phyloP scores from a whole-genome alignment of 208 protist species.

The Acanthamoeba pearcei region DNA sequence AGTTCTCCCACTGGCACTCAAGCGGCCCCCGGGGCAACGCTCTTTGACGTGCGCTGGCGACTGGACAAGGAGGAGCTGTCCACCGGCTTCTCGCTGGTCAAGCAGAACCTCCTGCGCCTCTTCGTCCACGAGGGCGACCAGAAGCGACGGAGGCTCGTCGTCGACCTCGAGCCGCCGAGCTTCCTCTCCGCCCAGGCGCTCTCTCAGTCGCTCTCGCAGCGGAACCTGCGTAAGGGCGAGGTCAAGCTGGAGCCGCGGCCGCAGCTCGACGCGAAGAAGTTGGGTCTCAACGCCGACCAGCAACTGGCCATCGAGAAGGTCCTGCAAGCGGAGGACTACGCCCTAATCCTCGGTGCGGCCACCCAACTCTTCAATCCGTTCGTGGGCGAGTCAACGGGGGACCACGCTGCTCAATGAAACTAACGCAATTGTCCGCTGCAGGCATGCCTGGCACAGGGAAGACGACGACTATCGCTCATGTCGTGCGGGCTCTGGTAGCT shows the following conservation, averaged over 20 bases:
- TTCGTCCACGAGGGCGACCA: slow-evolving; percentile 45
- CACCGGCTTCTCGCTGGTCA: slow-evolving; percentile 43
- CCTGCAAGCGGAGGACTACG: slow-evolving; percentile 83
- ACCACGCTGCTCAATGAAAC: not conserved
- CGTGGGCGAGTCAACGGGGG: too few relatives aligned
- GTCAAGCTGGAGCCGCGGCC: slow-evolving; percentile 2
- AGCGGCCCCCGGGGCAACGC: not conserved
- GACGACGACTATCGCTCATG: slow-evolving; percentile 86
- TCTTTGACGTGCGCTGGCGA: slow-evolving; percentile 65
- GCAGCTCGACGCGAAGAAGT: not conserved
- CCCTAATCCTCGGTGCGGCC: slow-evolving; percentile 79
- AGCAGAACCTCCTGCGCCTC: slow-evolving; percentile 71
- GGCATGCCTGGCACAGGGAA: slow-evolving; percentile 91
- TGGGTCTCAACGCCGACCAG: slow-evolving; percentile 83
- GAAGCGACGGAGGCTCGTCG: slow-evolving; percentile 54
- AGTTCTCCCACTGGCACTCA: not conserved
- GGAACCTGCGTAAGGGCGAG: not conserved
- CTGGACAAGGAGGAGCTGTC: slow-evolving; percentile 76
- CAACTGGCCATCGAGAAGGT: slow-evolving; percentile 78
- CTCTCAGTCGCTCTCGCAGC: not conserved
- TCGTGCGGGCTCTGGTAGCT: slow-evolving; percentile 79
- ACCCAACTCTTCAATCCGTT: not conserved
- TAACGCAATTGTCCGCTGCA: not conserved
- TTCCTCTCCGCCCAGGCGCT: not conserved
- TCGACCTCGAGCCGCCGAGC: slow-evolving; percentile 69